Evolutionary conservation across 495 filamentous ascomycete genomes (phyloP).

Genomic region (Aspergillus baeticus): DNA sequence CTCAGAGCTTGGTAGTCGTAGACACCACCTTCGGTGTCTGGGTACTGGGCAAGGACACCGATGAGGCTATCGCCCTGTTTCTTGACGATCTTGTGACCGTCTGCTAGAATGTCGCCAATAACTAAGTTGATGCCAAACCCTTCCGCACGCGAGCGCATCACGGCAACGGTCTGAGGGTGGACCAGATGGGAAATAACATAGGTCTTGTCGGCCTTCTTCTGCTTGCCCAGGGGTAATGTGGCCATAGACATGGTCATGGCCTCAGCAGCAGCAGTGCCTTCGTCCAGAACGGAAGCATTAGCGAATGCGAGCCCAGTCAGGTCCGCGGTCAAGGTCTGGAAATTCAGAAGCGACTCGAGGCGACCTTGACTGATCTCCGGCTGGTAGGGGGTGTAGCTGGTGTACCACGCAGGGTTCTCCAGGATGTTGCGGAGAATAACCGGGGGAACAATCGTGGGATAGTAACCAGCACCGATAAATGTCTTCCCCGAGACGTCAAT

Average conservation of each 20-base stretch:
- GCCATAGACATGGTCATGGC: slow-evolving; percentile 95
- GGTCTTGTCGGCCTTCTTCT: slow-evolving; percentile 73
- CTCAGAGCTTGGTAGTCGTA: slow-evolving; percentile 72
- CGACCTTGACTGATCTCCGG: slow-evolving; percentile 97
- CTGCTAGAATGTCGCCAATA: slow-evolving; percentile 65
- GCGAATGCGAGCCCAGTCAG: slow-evolving; percentile 86
- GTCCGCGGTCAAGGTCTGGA: slow-evolving; percentile 92
- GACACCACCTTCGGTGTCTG: slow-evolving; percentile 83
- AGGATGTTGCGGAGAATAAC: slow-evolving; percentile 95
- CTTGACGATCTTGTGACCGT: slow-evolving; percentile 62
- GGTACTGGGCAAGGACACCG: slow-evolving; percentile 93
- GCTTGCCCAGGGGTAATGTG: slow-evolving; percentile 65
- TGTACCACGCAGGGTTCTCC: slow-evolving; percentile 97
- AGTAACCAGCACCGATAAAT: slow-evolving; percentile 89
- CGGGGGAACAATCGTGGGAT: slow-evolving; percentile 78
- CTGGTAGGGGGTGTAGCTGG: slow-evolving; percentile 97
- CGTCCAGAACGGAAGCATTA: slow-evolving; percentile 93
- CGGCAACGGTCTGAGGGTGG: slow-evolving; percentile 87
- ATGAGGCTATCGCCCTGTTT: slow-evolving; percentile 79
- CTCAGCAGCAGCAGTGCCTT: slow-evolving; percentile 92
- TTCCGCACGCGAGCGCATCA: slow-evolving; percentile 84
- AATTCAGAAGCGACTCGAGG: slow-evolving; percentile 91
- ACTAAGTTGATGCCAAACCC: slow-evolving; percentile 87
- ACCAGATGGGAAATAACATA: slow-evolving; percentile 81
- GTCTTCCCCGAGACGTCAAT: slow-evolving; percentile 56